Base-by-base conservation (phyloP, 768 basidiomycete species). In the Termitomyces sp. region DNA sequence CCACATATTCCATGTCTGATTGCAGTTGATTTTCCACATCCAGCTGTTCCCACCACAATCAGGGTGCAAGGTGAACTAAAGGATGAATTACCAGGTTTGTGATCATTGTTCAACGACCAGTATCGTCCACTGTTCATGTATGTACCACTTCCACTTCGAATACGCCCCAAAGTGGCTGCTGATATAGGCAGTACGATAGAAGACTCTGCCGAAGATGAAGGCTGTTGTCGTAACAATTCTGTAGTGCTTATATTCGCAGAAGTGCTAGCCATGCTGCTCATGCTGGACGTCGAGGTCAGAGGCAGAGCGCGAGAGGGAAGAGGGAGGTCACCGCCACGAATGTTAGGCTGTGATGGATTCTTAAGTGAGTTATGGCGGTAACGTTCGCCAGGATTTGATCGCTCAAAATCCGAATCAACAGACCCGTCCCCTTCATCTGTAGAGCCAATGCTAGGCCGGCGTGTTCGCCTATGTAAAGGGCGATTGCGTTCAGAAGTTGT, bases 21-120 rank as follows among this genome's bases (percentile, higher is more conserved):
- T 50, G 92, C 79, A 3, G 84, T 82, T 1, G 91, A 87, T 72
- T 98, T 98, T 58, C 95, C 96, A 58, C 89, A 93, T 35, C 85
- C 81, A 40, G 78, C 70, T 12, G 83, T 79, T 14, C 96, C 96
- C 40, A 95, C 78, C 35, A 98, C 85, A 33, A 86, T 86, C 31
- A 98, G 74, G 9, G 85, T 83, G 49, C 89, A 68, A 47, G 70
- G 69, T n/a, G 64, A 61, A 55, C 62, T 66, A 19, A 50, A 43
- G 26, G 41, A 26, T 6, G 52, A 69, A 60, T 65, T 70, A 62
- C 51, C 53, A 53, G 65, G 60, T 40, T 69, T 55, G 54, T 69
- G 70, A 2, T 77, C 75, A 58, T 76, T 74, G 26, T 51, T 26
- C 8, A 51, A 74, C 66, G 19, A 66, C 60, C 71, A 72, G 41